These are phyloP conservation scores for Apiospora pterosperma DNA, from an alignment of 2,329 filamentous ascomycete species.

Conservation along the genomic window DNA sequence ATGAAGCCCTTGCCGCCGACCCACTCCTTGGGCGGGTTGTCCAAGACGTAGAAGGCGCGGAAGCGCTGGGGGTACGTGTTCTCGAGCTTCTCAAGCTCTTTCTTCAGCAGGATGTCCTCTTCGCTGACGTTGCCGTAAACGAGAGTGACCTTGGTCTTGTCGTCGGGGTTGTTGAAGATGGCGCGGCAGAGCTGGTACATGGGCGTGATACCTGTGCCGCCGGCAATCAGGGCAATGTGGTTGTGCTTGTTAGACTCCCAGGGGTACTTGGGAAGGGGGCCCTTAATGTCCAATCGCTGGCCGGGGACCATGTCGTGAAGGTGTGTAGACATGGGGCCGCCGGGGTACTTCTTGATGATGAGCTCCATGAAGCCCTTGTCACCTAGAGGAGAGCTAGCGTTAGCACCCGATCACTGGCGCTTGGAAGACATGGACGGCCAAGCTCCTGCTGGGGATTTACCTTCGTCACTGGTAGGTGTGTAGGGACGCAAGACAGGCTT, in stretches of 20 bases:
- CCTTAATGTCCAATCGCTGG: slow-evolving; percentile 87
- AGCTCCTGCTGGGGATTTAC: slow-evolving; percentile 39
- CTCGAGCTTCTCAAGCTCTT: slow-evolving; percentile 81
- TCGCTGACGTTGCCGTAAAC: slow-evolving; percentile 88
- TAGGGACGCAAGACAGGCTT: slow-evolving; percentile 91
- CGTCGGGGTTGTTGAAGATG: slow-evolving; percentile 94
- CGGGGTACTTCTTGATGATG: slow-evolving; percentile 86
- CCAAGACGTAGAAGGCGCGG: slow-evolving; percentile 89
- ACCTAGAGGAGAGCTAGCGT: slow-evolving; percentile 42
- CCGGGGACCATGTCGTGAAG: slow-evolving; percentile 79
- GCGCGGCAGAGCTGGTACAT: slow-evolving; percentile 93
- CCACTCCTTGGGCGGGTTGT: slow-evolving; percentile 80
- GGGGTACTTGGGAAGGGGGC: slow-evolving; percentile 88
- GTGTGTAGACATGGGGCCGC: slow-evolving; percentile 88
- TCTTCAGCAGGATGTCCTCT: slow-evolving; percentile 87
- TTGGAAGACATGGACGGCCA: not conserved
- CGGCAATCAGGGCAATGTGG: slow-evolving; percentile 84
- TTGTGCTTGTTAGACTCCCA: slow-evolving; percentile 92
- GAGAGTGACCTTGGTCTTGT: slow-evolving; percentile 97
- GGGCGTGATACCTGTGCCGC: slow-evolving; percentile 93
- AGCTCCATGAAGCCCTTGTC: slow-evolving; percentile 80
- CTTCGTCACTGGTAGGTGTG: slow-evolving; percentile 85
- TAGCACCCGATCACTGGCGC: not conserved
- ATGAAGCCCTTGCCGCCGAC: slow-evolving; percentile 74
- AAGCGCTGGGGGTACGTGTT: slow-evolving; percentile 95